Base-by-base conservation (phyloP, 2,329 filamentous ascomycete species). In the Coniosporium tulheliwenetii region DNA sequence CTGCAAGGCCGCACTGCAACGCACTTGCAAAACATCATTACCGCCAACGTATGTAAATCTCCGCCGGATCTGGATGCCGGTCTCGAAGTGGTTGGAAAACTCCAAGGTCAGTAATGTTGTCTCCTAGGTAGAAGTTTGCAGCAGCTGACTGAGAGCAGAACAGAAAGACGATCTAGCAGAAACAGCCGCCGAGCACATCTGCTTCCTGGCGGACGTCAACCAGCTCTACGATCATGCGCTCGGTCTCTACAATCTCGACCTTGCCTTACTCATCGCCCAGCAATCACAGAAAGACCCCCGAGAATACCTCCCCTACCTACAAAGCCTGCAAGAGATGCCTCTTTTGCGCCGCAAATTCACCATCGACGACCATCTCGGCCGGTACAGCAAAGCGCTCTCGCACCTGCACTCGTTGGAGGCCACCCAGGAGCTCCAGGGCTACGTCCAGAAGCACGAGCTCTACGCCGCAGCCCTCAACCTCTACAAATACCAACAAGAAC, bases 221-320 rank as follows among this genome's bases (percentile, higher is more conserved):
- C 78, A 79, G 33, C 73, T 98, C 0, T 98, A 94, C 52, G 85
- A 95, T 45, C 79, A 87, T 44, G 84, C 91, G 0, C 69, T 98
- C 2, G 87, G 87, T 1, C 68, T 96, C 2, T 98, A 98, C 56
- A 79, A 96, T 52, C 73, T 98, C 2, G 85, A 94, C 9, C 75
- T 98, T 7, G 80, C 89, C 3, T 69, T 98, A 9, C 69, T 95
- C 5, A 84, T 98, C 10, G 91, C 91, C 1, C 91, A 98, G 54
- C 87, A 95, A 55, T 91, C 87, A 0, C 91, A 98, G 60, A 85
- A 89, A 55, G 91, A 98, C 51, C 91, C 91, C 1, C 71, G 86
- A 49, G 91, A 98, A 58, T 98, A 98, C 51, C 73, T 96, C 7
- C 91, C 91, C 3, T 96, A 96, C 55, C 76, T 98, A 39, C 87